Percentiles rank a stretch among this genome's conserved stretches.
Conservation (phyloP, 176 grass and related monocot genomes). For the Musa acuminata region DNA sequence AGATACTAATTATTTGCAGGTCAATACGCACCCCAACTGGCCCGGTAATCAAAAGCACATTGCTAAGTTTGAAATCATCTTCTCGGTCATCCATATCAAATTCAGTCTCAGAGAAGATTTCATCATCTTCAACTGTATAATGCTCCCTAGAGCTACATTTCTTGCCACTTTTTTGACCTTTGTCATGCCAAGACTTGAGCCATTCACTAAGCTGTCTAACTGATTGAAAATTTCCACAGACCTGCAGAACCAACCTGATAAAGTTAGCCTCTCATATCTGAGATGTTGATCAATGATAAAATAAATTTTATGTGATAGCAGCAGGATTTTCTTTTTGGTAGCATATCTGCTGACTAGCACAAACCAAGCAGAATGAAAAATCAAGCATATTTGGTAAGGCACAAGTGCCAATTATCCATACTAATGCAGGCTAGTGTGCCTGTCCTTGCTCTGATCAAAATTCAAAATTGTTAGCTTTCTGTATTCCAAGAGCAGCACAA, state of each 20-base stretch:
- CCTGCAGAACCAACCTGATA: constrained; percentile 43
- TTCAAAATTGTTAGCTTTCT: not conserved
- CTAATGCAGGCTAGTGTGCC: too few relatives aligned
- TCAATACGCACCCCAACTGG: constrained; percentile 65
- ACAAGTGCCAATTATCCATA: not conserved
- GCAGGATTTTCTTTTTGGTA: constrained; percentile 4
- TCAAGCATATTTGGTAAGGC: not conserved
- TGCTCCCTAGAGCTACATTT: constrained; percentile 21
- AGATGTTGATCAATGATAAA: constrained; percentile 7
- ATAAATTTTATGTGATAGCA: constrained; percentile 1
- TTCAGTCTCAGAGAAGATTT: constrained; percentile 40
- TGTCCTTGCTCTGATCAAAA: not conserved
- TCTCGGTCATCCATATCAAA: constrained; percentile 55
- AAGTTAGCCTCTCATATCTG: not conserved
- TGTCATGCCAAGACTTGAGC: constrained; percentile 79
- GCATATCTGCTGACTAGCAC: not conserved
- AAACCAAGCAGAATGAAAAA: not conserved
- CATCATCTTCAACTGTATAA: constrained; percentile 35
- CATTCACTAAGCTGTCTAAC: constrained; percentile 64
- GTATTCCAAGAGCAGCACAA: not conserved
- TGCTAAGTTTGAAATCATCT: constrained; percentile 37
- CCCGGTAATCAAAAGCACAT: constrained; percentile 90
- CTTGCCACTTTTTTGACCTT: constrained; percentile 40
- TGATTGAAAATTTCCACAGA: constrained; percentile 71
- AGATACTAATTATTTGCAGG: not conserved